Evolutionary conservation across 768 basidiomycete genomes (phyloP).

Genomic region (Suillus weaverae): DNA sequence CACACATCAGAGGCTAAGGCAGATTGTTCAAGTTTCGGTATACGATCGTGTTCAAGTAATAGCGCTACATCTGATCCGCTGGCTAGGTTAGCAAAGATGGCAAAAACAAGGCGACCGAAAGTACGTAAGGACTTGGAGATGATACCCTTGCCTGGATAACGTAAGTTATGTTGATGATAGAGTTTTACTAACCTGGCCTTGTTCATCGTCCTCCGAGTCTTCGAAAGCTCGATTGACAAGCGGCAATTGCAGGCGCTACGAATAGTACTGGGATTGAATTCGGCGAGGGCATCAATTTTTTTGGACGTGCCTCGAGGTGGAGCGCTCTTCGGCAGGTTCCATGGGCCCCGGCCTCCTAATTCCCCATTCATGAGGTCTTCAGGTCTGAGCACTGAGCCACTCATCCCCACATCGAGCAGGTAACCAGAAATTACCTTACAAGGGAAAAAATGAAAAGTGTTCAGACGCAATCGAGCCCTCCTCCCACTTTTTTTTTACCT

Average conservation of each 20-base stretch:
- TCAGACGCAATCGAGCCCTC: conserved; percentile 23
- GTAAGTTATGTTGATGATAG: not conserved
- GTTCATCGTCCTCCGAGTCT: not conserved
- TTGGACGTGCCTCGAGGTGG: not conserved
- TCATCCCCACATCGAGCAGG: not conserved
- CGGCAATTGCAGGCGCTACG: not conserved
- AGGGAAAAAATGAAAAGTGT: conserved; percentile 16
- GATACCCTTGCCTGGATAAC: not conserved
- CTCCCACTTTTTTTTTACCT: conserved; percentile 8
- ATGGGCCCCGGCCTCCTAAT: not conserved
- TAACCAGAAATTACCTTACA: conserved; percentile 1
- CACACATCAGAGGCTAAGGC: not conserved
- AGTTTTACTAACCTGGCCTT: not conserved
- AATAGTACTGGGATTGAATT: not conserved
- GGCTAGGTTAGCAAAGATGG: not conserved
- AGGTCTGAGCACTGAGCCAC: not conserved
- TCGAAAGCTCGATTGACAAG: not conserved
- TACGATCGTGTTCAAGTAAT: not conserved
- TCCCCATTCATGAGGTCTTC: not conserved
- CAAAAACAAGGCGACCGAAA: not conserved
- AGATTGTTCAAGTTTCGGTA: not conserved
- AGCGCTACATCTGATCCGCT: not conserved
- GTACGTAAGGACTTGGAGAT: not conserved
- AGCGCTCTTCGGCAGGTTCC: not conserved
- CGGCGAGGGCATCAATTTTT: not conserved